Conservation (phyloP, 1,139 yeast species). For the Wickerhamomyces sp. region DNA sequence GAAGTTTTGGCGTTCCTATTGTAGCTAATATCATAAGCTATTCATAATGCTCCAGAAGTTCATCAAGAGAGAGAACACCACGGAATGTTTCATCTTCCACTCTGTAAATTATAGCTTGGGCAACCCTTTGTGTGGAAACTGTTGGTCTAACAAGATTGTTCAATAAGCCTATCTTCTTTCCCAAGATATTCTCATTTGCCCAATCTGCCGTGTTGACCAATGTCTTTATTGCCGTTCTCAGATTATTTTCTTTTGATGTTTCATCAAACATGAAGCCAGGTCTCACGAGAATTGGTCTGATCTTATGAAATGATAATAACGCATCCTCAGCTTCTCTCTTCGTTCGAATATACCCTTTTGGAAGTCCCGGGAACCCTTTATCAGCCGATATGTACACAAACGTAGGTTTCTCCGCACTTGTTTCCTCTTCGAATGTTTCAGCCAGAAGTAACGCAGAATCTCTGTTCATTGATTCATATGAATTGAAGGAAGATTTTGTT, state of each 20-base stretch:
- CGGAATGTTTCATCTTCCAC: slow-evolving; percentile 42
- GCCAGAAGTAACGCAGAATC: slow-evolving; percentile 68
- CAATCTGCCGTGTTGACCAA: slow-evolving; percentile 35
- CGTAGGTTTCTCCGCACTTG: slow-evolving; percentile 30
- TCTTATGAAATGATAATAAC: slow-evolving; percentile 31
- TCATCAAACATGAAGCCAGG: slow-evolving; percentile 84
- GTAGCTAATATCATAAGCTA: neutral
- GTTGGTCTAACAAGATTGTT: slow-evolving; percentile 56
- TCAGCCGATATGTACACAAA: slow-evolving; percentile 84
- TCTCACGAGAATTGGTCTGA: slow-evolving; percentile 61
- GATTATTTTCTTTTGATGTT: slow-evolving; percentile 26
- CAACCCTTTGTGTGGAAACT: slow-evolving; percentile 65
- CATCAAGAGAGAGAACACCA: slow-evolving; percentile 59
- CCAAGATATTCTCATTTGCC: slow-evolving; percentile 36
- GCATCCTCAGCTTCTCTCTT: slow-evolving; percentile 74
- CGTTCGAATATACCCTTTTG: slow-evolving; percentile 63
- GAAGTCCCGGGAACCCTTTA: slow-evolving; percentile 59
- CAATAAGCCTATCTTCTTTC: slow-evolving; percentile 28
- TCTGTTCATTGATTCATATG: slow-evolving; percentile 62
- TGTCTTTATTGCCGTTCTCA: slow-evolving; percentile 30
- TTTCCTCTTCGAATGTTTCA: slow-evolving; percentile 40
- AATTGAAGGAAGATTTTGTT: slow-evolving; percentile 37
- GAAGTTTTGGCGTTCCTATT: no score
- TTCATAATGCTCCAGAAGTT: slow-evolving; percentile 28
- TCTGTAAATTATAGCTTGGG: slow-evolving; percentile 50